Percentiles rank a stretch among this genome's conserved stretches.
These are phyloP conservation scores for Penicillium sp. DNA, from an alignment of 2,329 filamentous ascomycete species.

Conservation along the genomic window DNA sequence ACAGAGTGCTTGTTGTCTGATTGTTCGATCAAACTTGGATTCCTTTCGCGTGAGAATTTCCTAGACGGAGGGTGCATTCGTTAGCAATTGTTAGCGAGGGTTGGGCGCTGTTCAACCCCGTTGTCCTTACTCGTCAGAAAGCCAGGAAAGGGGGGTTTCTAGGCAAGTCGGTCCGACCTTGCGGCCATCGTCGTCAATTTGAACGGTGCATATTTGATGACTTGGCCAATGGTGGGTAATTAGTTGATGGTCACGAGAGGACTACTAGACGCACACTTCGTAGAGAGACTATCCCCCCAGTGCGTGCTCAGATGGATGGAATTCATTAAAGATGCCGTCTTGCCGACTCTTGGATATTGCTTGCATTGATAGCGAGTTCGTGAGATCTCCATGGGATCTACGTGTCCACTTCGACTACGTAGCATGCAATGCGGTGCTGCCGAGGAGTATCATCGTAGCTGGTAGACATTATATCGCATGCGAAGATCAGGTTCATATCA, in stretches of 20 bases:
- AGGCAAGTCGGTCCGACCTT: not conserved
- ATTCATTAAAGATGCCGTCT: not conserved
- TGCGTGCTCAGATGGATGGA: not conserved
- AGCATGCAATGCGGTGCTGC: not conserved
- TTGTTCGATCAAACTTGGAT: not conserved
- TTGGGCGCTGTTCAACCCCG: not conserved
- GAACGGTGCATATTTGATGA: not conserved
- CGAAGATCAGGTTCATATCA: not conserved
- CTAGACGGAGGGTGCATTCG: not conserved
- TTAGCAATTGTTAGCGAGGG: not conserved
- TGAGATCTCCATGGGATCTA: not conserved
- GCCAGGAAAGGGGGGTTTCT: not conserved
- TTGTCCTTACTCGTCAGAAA: not conserved
- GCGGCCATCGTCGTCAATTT: not conserved
- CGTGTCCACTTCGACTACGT: not conserved
- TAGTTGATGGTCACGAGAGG: not conserved
- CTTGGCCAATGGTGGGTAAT: not conserved
- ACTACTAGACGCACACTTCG: not conserved
- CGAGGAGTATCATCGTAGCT: not conserved
- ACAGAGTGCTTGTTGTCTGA: not conserved
- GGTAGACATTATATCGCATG: not conserved
- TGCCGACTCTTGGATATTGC: not conserved
- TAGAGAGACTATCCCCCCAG: too few species aligned
- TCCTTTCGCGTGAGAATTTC: not conserved
- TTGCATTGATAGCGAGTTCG: not conserved